Evolutionary conservation across 179 eudicot genomes (phyloP).

Genomic region (Heliamphora pulchella): DNA sequence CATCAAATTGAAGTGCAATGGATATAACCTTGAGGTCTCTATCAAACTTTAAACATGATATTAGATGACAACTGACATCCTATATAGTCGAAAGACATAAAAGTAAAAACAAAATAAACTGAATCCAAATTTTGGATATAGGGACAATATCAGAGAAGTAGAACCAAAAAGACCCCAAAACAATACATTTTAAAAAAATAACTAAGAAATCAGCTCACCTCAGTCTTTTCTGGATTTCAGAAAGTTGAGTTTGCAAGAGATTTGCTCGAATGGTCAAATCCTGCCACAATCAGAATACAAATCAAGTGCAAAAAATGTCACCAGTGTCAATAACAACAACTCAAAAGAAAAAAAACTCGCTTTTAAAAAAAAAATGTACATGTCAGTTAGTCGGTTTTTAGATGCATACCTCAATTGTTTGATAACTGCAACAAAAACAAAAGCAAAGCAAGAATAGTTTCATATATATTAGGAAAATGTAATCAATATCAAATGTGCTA

Average conservation of each 20-base stretch:
- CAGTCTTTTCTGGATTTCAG: slow-evolving; percentile 33
- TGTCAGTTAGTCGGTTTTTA: slow-evolving; percentile 21
- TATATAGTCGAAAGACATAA: no score
- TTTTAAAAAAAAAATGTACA: neutral
- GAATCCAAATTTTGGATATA: no score
- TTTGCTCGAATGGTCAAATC: slow-evolving; percentile 34
- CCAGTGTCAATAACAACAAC: neutral
- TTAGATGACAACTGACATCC: no score
- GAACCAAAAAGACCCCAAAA: no score
- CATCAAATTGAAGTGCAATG: no score
- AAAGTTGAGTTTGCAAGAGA: slow-evolving; percentile 30
- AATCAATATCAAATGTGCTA: neutral
- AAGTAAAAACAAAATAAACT: no score
- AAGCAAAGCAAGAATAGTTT: neutral
- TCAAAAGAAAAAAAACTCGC: neutral
- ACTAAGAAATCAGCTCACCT: slow-evolving; percentile 21
- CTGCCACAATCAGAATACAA: slow-evolving; percentile 23
- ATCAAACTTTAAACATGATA: no score
- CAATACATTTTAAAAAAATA: no score
- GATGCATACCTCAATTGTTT: slow-evolving; percentile 44
- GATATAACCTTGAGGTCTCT: no score
- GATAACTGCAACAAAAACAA: slow-evolving; percentile 26
- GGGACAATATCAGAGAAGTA: no score
- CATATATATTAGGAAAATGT: neutral
- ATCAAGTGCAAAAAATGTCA: neutral